These are phyloP conservation scores for Aspergillus saccharolyticus DNA, from an alignment of 495 filamentous ascomycete genomes.

Conservation along the genomic window DNA sequence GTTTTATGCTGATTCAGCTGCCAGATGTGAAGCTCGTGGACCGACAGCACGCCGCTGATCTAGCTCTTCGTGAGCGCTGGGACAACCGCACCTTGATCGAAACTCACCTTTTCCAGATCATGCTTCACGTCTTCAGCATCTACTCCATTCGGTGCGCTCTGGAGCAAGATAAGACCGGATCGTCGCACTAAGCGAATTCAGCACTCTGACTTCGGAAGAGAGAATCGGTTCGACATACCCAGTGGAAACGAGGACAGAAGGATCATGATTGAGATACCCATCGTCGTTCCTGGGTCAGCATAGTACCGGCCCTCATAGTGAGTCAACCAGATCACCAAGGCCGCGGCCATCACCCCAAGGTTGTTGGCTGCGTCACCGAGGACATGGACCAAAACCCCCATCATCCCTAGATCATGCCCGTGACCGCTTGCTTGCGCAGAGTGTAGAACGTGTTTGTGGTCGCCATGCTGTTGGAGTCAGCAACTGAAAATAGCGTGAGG, in stretches of 20 bases:
- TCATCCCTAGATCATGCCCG: conserved; percentile 35
- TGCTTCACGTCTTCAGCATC: conserved; percentile 68
- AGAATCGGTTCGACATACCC: conserved; percentile 13
- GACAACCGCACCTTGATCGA: not conserved
- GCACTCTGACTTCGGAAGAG: not conserved
- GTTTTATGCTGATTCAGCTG: conserved; percentile 40
- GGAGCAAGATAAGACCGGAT: conserved; percentile 58
- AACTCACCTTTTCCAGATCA: conserved; percentile 44
- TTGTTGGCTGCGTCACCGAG: conserved; percentile 44
- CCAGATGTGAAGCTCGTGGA: conserved; percentile 48
- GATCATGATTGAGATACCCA: conserved; percentile 44
- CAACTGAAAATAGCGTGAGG: not conserved
- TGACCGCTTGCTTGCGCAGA: not conserved
- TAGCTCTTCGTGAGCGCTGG: not conserved
- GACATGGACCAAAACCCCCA: conserved; percentile 47
- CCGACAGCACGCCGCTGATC: conserved; percentile 33
- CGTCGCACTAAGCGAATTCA: conserved; percentile 22
- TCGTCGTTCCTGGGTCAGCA: conserved; percentile 42
- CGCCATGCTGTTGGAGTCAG: conserved; percentile 26
- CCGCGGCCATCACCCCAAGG: conserved; percentile 41
- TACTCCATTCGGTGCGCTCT: conserved; percentile 73
- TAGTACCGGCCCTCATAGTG: conserved; percentile 35
- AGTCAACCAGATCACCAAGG: conserved; percentile 38
- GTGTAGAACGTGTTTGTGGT: conserved; percentile 56
- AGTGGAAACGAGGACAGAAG: conserved; percentile 37